Conservation (phyloP, 2,329 filamentous ascomycete genomes). For the Lojkania enalia region DNA sequence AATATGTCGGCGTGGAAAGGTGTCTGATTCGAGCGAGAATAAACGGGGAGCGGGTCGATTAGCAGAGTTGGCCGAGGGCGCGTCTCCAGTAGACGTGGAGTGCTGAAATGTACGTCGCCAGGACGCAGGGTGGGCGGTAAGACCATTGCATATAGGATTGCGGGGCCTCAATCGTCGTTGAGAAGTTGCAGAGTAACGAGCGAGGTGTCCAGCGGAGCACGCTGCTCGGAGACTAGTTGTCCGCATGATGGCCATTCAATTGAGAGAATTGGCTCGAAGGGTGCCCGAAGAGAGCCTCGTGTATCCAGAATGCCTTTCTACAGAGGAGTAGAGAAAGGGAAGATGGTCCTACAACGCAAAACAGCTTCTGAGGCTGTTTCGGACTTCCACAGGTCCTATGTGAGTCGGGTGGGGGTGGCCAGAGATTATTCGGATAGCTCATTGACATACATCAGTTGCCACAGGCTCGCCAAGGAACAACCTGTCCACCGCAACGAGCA, state of each 20-base stretch:
- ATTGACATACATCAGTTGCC: too few species aligned
- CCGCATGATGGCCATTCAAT: constrained; percentile 29
- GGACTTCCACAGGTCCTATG: too few species aligned
- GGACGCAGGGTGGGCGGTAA: not conserved
- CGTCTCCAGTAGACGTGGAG: constrained; percentile 32
- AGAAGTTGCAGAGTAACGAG: constrained; percentile 17
- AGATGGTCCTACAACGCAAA: too few species aligned
- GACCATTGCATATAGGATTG: not conserved
- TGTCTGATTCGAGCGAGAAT: constrained; percentile 57
- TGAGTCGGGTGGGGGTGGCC: too few species aligned
- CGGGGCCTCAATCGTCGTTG: not conserved
- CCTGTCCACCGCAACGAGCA: too few species aligned
- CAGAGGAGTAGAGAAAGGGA: too few species aligned
- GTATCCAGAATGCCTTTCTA: too few species aligned
- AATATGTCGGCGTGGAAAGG: constrained; percentile 83
- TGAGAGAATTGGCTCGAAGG: not conserved
- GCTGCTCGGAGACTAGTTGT: constrained; percentile 38
- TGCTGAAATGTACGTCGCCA: constrained; percentile 26
- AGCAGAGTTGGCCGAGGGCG: constrained; percentile 34
- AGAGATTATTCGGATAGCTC: too few species aligned
- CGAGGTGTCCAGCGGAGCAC: constrained; percentile 30
- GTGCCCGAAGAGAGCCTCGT: not conserved
- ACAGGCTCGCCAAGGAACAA: too few species aligned
- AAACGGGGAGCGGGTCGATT: too few species aligned
- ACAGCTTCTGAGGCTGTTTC: too few species aligned